Conservation (phyloP, 441 rosid species). For the Geranium incanum region DNA sequence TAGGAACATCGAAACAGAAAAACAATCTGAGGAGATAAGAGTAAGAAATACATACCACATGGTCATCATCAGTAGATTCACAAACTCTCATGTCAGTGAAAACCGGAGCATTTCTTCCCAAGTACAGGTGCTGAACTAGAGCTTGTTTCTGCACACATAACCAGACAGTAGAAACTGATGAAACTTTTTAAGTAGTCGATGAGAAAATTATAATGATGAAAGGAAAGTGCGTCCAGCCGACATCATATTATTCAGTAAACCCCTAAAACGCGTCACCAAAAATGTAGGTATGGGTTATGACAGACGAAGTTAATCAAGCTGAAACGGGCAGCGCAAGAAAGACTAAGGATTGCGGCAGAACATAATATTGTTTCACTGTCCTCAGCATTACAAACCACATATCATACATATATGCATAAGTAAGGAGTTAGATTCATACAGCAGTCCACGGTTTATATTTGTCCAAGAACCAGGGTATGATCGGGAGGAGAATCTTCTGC, state of each 20-base stretch:
- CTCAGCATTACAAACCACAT: not conserved
- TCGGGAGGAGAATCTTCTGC: slow-evolving; percentile 79
- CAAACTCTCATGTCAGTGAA: slow-evolving; percentile 77
- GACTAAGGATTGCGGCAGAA: not conserved
- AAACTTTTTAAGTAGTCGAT: too few species aligned
- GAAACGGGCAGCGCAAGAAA: not conserved
- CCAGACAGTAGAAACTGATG: slow-evolving; percentile 1
- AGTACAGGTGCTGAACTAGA: slow-evolving; percentile 58
- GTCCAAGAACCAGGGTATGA: slow-evolving; percentile 90
- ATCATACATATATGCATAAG: slow-evolving; percentile 2
- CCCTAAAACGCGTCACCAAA: too few species aligned
- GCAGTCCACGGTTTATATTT: slow-evolving; percentile 97
- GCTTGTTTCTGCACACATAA: slow-evolving; percentile 46
- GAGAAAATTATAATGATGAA: not conserved
- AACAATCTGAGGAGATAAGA: not conserved
- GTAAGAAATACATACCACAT: slow-evolving; percentile 47
- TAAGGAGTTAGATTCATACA: slow-evolving; percentile 32
- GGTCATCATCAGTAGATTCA: slow-evolving; percentile 65
- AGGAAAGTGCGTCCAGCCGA: too few species aligned
- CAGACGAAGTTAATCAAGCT: not conserved
- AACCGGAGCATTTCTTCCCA: slow-evolving; percentile 86
- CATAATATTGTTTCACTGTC: not conserved
- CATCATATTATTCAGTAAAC: too few species aligned
- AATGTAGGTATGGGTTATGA: too few species aligned
- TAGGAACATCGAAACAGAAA: not conserved